Conservation (phyloP, 192 early-diverging fungal genomes). For the Coemansia sp. region DNA sequence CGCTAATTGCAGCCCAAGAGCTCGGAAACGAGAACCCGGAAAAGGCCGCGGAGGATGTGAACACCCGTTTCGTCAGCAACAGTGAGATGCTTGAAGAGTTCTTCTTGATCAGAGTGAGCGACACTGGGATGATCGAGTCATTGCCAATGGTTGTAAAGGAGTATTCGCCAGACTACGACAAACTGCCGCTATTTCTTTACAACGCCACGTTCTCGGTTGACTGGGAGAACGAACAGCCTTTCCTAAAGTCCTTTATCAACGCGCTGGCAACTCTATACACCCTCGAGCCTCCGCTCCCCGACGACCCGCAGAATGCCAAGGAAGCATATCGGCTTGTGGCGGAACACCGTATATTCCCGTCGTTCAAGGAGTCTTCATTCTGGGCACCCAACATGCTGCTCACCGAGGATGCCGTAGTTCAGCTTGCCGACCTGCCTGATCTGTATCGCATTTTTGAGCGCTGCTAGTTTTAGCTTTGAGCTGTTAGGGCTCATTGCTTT, state of each 20-base stretch:
- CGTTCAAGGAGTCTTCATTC: constrained; percentile 69
- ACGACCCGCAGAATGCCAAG: constrained; percentile 36
- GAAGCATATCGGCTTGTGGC: constrained; percentile 63
- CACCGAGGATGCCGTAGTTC: constrained; percentile 63
- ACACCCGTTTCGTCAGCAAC: constrained; percentile 28
- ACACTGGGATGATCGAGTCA: constrained; percentile 61
- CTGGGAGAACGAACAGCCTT: constrained; percentile 82
- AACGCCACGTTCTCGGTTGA: constrained; percentile 78
- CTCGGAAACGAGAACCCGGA: constrained; percentile 27
- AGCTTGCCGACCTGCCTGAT: constrained; percentile 82
- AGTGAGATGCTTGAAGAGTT: constrained; percentile 88
- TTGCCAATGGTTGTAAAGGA: constrained; percentile 80
- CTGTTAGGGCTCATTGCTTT: background rate
- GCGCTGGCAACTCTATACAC: constrained; percentile 56
- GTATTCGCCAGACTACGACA: constrained; percentile 81
- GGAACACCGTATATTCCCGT: constrained; percentile 80
- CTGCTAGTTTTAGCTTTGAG: constrained; percentile 59
- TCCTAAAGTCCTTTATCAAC: constrained; percentile 71
- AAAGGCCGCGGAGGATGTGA: constrained; percentile 22
- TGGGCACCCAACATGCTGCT: constrained; percentile 63
- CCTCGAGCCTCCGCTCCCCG: constrained; percentile 48
- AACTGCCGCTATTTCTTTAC: constrained; percentile 81
- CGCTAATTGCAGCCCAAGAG: constrained; percentile 60
- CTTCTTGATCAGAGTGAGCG: constrained; percentile 73
- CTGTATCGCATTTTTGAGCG: constrained; percentile 96